A percentile compares a stretch with the other conserved stretches of the same genome.
phyloP scores from a whole-genome alignment of 345 rosid species.

The Lagerstroemia speciosa region DNA sequence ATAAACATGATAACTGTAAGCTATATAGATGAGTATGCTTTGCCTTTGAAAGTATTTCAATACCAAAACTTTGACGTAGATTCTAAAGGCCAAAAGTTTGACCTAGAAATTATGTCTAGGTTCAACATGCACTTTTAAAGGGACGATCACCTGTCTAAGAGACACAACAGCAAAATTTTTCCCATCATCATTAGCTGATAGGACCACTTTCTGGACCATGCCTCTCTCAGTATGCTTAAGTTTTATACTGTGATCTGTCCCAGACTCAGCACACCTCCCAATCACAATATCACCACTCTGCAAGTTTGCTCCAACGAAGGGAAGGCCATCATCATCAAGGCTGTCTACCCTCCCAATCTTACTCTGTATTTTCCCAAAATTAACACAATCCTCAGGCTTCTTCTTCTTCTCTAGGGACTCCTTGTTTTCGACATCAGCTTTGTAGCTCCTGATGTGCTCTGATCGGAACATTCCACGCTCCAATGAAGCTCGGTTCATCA shows the following conservation, averaged over 20 bases:
- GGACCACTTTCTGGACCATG: conserved; percentile 78
- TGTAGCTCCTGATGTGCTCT: conserved; percentile 81
- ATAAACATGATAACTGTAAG: background rate
- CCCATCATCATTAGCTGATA: conserved; percentile 93
- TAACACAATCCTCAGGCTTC: conserved; percentile 45
- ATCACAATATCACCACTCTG: conserved; percentile 83
- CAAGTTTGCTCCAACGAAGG: conserved; percentile 70
- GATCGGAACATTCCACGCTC: conserved; percentile 91
- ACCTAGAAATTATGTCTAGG: background rate
- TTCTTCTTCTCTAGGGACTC: conserved; percentile 52
- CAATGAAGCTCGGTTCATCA: conserved; percentile 82
- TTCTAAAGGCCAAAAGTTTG: background rate
- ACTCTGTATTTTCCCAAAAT: conserved; percentile 64
- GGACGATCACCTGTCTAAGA: conserved; percentile 56
- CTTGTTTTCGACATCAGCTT: conserved; percentile 76
- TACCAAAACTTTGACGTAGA: background rate
- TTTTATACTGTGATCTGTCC: conserved; percentile 71
- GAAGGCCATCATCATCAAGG: conserved; percentile 88
- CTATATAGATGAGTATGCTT: background rate
- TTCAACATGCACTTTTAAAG: background rate
- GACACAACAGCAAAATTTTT: conserved; percentile 82
- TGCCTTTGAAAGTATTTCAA: background rate
- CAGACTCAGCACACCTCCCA: conserved; percentile 73
- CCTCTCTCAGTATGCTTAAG: conserved; percentile 90
- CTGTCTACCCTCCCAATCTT: conserved; percentile 73